These are phyloP conservation scores for Aspergillus mulundensis DNA, from an alignment of 495 filamentous ascomycete genomes.

Conservation along the genomic window DNA sequence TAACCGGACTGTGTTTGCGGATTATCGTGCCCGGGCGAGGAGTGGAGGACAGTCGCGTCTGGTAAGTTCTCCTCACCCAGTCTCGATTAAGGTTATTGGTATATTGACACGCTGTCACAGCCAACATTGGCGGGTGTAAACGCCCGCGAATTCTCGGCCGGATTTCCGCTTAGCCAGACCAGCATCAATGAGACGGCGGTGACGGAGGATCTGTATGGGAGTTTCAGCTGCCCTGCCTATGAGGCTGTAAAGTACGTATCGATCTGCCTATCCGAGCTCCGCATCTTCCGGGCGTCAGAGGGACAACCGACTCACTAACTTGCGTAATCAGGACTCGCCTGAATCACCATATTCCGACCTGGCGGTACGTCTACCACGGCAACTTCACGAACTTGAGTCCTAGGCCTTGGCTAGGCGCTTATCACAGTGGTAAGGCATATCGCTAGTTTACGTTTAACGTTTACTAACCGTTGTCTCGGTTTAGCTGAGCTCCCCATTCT, in stretches of 20 bases:
- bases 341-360: slow-evolving; percentile 32
- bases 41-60: background rate
- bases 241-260: background rate
- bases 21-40: slow-evolving; percentile 11
- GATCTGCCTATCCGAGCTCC: background rate
- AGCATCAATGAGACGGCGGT: slow-evolving; percentile 7
- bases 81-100: background rate
- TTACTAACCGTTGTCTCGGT: background rate
- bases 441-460: background rate
- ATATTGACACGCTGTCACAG: slow-evolving; percentile 7
- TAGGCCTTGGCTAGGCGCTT: slow-evolving; percentile 46
- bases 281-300: too few relatives aligned
- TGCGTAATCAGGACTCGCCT: slow-evolving; percentile 8
- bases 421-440: slow-evolving; percentile 33
- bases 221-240: slow-evolving; percentile 7
- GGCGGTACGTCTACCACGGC: slow-evolving; percentile 49
- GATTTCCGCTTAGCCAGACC: background rate
- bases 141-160: slow-evolving; percentile 9
- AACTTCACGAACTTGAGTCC: slow-evolving; percentile 44
- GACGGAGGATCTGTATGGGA: background rate
- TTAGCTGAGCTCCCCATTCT: slow-evolving; percentile 37
- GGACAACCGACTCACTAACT: too few relatives aligned
- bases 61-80: background rate
- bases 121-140: background rate
- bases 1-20: slow-evolving; percentile 14